Percentiles rank a stretch among this genome's conserved stretches.
These are phyloP conservation scores for Dictyostelium purpureum DNA, from an alignment of 78 protist genomes.

Conservation along the genomic window DNA sequence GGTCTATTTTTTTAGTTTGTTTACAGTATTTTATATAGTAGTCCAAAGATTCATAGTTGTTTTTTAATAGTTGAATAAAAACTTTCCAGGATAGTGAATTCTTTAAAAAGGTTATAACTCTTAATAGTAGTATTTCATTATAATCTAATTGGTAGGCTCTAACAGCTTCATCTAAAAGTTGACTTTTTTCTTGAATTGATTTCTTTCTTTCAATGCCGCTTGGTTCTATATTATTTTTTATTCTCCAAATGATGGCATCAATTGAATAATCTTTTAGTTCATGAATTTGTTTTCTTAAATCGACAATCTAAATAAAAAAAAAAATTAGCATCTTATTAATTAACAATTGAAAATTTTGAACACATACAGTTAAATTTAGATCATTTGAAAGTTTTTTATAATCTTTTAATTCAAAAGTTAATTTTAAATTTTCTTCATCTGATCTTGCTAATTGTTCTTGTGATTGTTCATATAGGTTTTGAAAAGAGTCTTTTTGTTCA, in stretches of 20 bases:
- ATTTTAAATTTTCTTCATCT: background rate
- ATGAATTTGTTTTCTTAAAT: slow-evolving; percentile 26
- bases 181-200: slow-evolving; percentile 38
- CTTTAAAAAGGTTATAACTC: slow-evolving; percentile 29
- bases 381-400: background rate
- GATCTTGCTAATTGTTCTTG: background rate
- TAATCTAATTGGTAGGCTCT: slow-evolving; percentile 4
- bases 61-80: slow-evolving; percentile 20
- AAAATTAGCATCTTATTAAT: background rate
- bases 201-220: slow-evolving; percentile 35
- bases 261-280: slow-evolving; percentile 24
- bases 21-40: slow-evolving; percentile 59
- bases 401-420: slow-evolving; percentile 1
- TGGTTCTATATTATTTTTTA: slow-evolving; percentile 34
- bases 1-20: background rate
- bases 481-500: slow-evolving; percentile 33
- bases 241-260: background rate
- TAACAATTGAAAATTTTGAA: background rate
- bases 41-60: slow-evolving; percentile 18
- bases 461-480: slow-evolving; percentile 1
- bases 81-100: slow-evolving; percentile 13
- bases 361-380: background rate
- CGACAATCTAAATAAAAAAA: background rate
- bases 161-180: slow-evolving; percentile 1
- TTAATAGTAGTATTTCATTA: slow-evolving; percentile 20